phyloP scores from a whole-genome alignment of 2,329 filamentous ascomycete genomes.

The Pyrenophora teres region DNA sequence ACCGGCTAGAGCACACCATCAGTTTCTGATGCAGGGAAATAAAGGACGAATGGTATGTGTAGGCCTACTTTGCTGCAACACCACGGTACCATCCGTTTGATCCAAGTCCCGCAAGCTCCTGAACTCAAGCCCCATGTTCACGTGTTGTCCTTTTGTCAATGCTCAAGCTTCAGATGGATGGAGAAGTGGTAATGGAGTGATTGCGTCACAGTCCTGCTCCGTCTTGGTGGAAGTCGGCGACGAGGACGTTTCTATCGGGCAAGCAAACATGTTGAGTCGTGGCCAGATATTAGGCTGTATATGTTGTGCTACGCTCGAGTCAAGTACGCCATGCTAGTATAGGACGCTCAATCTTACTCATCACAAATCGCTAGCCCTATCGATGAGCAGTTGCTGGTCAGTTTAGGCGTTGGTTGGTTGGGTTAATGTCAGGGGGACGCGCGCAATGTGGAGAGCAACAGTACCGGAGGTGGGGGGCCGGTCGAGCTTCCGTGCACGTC shows the following conservation, averaged over 20 bases:
- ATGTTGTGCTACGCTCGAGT: constrained; percentile 1
- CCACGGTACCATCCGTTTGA: constrained; percentile 47
- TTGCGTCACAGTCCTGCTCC: constrained; percentile 13
- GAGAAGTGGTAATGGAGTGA: constrained; percentile 9
- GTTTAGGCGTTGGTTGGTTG: constrained; percentile 4
- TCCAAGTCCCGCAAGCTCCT: constrained; percentile 45
- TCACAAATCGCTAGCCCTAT: background rate
- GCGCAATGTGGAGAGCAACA: too few relatives aligned
- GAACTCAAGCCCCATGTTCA: constrained; percentile 40
- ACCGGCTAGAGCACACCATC: constrained; percentile 1
- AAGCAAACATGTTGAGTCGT: constrained; percentile 9
- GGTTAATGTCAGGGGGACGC: background rate
- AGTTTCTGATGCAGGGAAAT: background rate
- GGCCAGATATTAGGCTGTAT: constrained; percentile 5
- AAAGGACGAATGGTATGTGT: background rate
- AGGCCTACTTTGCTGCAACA: constrained; percentile 34
- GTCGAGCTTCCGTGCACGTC: background rate
- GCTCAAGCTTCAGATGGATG: too few relatives aligned
- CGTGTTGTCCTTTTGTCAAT: too few relatives aligned
- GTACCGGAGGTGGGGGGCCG: constrained; percentile 7
- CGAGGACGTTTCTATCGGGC: constrained; percentile 7
- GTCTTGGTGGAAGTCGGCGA: constrained; percentile 6
- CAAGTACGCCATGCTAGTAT: background rate
- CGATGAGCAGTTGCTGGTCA: background rate
- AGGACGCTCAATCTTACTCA: background rate